These are phyloP conservation scores for Candida sithepensis DNA, from an alignment of 805 yeast species.

Conservation along the genomic window DNA sequence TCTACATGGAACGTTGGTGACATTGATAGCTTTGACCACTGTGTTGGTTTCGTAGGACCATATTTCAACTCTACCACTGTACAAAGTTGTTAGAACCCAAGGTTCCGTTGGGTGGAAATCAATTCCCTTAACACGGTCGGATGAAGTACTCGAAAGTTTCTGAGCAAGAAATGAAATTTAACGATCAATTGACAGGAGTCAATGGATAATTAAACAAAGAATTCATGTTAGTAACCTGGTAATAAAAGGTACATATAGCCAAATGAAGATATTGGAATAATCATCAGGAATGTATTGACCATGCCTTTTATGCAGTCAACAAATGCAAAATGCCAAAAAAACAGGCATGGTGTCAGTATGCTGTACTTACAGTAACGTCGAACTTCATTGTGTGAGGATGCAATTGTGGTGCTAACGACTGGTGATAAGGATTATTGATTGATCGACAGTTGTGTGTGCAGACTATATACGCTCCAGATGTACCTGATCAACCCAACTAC, in stretches of 20 bases:
- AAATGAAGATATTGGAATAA: no score
- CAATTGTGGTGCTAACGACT: neutral
- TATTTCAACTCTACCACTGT: slow-evolving; percentile 86
- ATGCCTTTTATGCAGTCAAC: no score
- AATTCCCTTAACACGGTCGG: slow-evolving; percentile 96
- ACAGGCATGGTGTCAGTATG: neutral
- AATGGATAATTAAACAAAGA: neutral
- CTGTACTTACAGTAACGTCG: slow-evolving; percentile 40
- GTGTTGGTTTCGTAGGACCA: slow-evolving; percentile 90
- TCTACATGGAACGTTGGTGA: slow-evolving; percentile 93
- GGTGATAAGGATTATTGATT: neutral
- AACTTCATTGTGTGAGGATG: slow-evolving; percentile 37
- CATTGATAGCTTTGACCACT: slow-evolving; percentile 85
- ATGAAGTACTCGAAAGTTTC: slow-evolving; percentile 84
- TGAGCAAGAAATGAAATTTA: slow-evolving; percentile 19
- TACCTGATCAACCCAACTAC: no score
- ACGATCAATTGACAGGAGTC: neutral
- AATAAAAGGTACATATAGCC: no score
- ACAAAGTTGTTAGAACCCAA: slow-evolving; percentile 89
- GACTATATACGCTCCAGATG: no score
- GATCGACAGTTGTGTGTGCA: no score
- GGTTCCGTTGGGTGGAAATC: slow-evolving; percentile 99
- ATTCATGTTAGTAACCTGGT: no score
- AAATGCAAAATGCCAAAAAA: neutral
- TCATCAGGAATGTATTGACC: no score